A percentile compares a stretch with the other conserved stretches of the same genome.
Evolutionary conservation across 139 green algal genomes (phyloP).

Genomic region (Chlorella ohadii): DNA sequence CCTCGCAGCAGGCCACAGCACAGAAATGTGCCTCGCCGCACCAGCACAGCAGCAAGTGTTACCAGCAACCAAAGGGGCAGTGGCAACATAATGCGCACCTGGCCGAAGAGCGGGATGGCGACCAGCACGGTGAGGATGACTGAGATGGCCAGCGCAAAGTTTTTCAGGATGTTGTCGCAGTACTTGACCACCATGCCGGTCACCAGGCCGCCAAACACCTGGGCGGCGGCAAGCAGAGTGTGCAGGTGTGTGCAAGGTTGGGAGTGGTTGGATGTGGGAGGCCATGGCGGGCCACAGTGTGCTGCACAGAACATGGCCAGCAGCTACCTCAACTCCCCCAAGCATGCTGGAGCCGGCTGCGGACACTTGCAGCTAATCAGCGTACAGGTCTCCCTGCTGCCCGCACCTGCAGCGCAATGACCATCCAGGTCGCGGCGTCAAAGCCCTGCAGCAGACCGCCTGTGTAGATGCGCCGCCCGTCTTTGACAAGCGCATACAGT

Average conservation of each 20-base stretch:
- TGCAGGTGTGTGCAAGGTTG: background rate
- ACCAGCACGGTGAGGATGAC: conserved; percentile 69
- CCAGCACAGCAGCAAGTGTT: too few species aligned
- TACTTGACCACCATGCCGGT: conserved; percentile 73
- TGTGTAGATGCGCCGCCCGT: conserved; percentile 36
- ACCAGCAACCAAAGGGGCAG: too few species aligned
- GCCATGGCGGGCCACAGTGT: too few species aligned
- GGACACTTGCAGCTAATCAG: too few species aligned
- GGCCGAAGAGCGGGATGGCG: conserved; percentile 64
- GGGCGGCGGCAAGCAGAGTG: background rate
- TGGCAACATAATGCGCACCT: too few species aligned
- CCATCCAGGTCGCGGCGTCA: conserved; percentile 46
- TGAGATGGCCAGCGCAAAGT: conserved; percentile 68
- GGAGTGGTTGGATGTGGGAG: background rate
- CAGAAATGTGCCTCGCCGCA: too few species aligned
- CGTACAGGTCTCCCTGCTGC: too few species aligned
- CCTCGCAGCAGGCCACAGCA: too few species aligned
- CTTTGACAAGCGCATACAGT: conserved; percentile 47
- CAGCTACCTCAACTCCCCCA: too few species aligned
- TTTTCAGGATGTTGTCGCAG: conserved; percentile 69
- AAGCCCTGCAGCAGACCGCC: conserved; percentile 57
- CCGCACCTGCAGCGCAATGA: conserved; percentile 48
- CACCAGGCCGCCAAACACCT: conserved; percentile 69
- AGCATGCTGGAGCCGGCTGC: too few species aligned
- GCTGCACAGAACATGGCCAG: too few species aligned